These are phyloP conservation scores for Ulota crispa DNA, from an alignment of 225 moss, liverwort and hornwort genomes.

Conservation along the genomic window DNA sequence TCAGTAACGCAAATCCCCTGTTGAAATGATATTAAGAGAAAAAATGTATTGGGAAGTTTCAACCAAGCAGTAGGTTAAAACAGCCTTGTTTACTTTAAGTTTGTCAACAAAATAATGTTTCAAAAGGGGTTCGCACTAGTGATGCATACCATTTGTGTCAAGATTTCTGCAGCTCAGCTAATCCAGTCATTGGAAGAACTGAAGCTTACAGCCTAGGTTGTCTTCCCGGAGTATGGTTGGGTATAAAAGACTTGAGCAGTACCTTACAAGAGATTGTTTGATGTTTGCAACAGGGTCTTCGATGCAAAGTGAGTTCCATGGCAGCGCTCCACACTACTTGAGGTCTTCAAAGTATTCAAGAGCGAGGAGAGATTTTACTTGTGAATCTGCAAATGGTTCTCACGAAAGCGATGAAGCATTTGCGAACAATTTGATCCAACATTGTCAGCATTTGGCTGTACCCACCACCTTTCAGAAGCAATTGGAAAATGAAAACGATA, in stretches of 20 bases:
- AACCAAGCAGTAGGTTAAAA: neutral
- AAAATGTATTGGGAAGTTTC: neutral
- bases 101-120: neutral
- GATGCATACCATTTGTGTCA: slow-evolving; percentile 2
- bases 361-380: slow-evolving; percentile 7
- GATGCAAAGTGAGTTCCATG: slow-evolving; percentile 22
- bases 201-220: neutral
- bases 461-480: slow-evolving; percentile 17
- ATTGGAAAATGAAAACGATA: slow-evolving; percentile 9
- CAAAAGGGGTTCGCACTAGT: neutral
- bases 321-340: slow-evolving; percentile 37
- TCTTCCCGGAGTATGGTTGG: neutral
- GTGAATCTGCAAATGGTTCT: slow-evolving; percentile 19
- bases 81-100: neutral
- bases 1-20: neutral
- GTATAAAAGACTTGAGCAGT: neutral
- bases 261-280: slow-evolving; percentile 12
- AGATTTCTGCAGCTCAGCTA: neutral
- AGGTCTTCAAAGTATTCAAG: slow-evolving; percentile 39
- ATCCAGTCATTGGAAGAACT: neutral
- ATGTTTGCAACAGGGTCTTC: slow-evolving; percentile 26
- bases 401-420: slow-evolving; percentile 3
- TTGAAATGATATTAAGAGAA: neutral
- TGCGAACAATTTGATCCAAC: slow-evolving; percentile 16
- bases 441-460: slow-evolving; percentile 18